These are phyloP conservation scores for Leucaena leucocephala DNA, from an alignment of 306 rosid genomes.

Conservation along the genomic window DNA sequence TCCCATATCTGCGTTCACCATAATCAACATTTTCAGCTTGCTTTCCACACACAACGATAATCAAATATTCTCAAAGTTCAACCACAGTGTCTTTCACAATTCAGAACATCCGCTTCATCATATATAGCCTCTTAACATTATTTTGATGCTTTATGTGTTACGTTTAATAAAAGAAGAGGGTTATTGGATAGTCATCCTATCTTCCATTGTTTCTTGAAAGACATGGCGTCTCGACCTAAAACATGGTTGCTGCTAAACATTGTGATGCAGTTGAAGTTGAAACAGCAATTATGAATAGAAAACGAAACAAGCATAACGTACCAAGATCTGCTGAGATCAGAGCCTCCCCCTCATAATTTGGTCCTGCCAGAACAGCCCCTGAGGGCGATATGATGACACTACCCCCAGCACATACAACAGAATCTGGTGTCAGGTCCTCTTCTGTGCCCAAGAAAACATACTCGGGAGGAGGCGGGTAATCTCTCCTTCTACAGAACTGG, in stretches of 20 bases:
- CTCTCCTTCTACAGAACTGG: constrained; percentile 89
- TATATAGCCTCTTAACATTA: background rate
- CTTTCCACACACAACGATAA: too few species aligned
- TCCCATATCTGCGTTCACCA: constrained; percentile 65
- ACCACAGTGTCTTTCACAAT: background rate
- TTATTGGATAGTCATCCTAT: background rate
- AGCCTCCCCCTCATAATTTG: constrained; percentile 89
- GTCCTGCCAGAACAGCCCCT: constrained; percentile 86
- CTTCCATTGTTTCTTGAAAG: background rate
- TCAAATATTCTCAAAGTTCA: background rate
- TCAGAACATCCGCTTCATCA: too few species aligned
- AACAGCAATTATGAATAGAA: constrained; percentile 29
- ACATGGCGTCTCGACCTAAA: background rate
- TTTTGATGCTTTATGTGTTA: background rate
- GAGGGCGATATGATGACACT: constrained; percentile 92
- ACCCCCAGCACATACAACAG: constrained; percentile 94
- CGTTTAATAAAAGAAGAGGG: background rate
- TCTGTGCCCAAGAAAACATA: constrained; percentile 71
- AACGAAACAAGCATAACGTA: constrained; percentile 39
- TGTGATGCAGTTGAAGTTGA: constrained; percentile 1
- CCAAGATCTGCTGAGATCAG: constrained; percentile 92
- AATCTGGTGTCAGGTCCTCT: constrained; percentile 73
- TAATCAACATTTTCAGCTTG: too few species aligned
- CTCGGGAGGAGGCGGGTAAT: constrained; percentile 89
- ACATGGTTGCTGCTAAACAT: background rate